Percentiles rank a stretch among this genome's conserved stretches.
phyloP scores from a whole-genome alignment of 2,329 filamentous ascomycete genomes.

The Aspergillus melleus region DNA sequence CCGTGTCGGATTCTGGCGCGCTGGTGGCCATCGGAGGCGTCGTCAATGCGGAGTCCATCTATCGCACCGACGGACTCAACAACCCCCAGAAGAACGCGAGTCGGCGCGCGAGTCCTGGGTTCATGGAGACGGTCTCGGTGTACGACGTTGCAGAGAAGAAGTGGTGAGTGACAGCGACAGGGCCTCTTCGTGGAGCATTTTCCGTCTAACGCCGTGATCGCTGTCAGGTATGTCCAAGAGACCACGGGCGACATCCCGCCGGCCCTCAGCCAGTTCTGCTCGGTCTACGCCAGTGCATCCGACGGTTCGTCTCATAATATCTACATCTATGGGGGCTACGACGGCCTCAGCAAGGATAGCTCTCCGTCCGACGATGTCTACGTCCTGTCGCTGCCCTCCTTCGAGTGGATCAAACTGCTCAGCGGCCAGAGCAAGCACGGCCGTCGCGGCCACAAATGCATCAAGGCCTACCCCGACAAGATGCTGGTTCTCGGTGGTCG shows the following conservation, averaged over 20 bases:
- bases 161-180: slow-evolving; percentile 21
- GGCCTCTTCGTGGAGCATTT: background rate
- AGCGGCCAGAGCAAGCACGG: slow-evolving; percentile 13
- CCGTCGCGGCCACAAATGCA: slow-evolving; percentile 33
- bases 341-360: slow-evolving; percentile 31
- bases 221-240: slow-evolving; percentile 40
- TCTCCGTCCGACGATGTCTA: slow-evolving; percentile 46
- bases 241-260: slow-evolving; percentile 40
- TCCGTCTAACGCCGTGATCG: background rate
- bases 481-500: slow-evolving; percentile 42
- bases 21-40: slow-evolving; percentile 43
- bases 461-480: slow-evolving; percentile 50
- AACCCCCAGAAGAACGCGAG: slow-evolving; percentile 15
- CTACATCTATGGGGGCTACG: slow-evolving; percentile 51
- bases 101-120: slow-evolving; percentile 27
- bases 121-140: slow-evolving; percentile 40
- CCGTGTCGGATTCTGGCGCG: slow-evolving; percentile 37
- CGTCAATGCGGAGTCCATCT: slow-evolving; percentile 25
- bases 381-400: slow-evolving; percentile 48
- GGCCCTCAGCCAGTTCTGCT: slow-evolving; percentile 41
- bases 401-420: slow-evolving; percentile 46
- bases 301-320: slow-evolving; percentile 49
- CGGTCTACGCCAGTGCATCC: slow-evolving; percentile 38
- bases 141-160: slow-evolving; percentile 35
- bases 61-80: slow-evolving; percentile 2